phyloP scores from a whole-genome alignment of 129 eudicot genomes.

The Flaveria sonorensis region DNA sequence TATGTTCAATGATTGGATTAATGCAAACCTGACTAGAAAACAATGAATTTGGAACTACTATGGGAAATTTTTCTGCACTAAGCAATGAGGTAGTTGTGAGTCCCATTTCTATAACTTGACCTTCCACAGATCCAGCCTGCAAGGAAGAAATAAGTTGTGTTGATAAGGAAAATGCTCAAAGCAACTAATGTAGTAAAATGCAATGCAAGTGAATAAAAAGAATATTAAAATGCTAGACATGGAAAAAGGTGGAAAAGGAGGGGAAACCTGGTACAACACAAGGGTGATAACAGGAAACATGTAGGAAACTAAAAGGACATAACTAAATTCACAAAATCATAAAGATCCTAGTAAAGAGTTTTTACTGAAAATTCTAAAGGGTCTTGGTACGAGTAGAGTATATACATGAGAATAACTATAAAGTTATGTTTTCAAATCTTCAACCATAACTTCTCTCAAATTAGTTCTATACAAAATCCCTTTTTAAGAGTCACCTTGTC shows the following conservation, averaged over 20 bases:
- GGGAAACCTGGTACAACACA: too few species aligned
- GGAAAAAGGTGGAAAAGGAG: neutral
- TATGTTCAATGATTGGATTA: neutral
- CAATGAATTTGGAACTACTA: constrained; percentile 84
- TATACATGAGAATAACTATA: neutral
- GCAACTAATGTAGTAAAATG: neutral
- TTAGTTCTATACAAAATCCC: constrained; percentile 10
- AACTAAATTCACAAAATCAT: neutral
- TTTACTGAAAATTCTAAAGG: neutral
- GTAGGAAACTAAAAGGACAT: neutral
- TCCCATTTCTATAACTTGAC: constrained; percentile 94
- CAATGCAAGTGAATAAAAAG: neutral
- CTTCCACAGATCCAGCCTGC: constrained; percentile 98
- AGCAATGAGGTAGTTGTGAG: constrained; percentile 76
- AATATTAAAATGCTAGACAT: neutral
- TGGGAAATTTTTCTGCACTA: constrained; percentile 83
- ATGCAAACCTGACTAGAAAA: constrained; percentile 86
- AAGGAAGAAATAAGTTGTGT: constrained; percentile 26
- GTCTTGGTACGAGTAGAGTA: neutral
- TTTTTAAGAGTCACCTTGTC: neutral
- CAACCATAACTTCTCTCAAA: neutral
- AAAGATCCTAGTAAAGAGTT: neutral
- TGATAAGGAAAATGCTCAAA: constrained; percentile 16
- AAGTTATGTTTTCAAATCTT: neutral
- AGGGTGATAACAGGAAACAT: neutral